Conservation (phyloP, 2,329 filamentous ascomycete genomes). For the Balansia obtecta region DNA sequence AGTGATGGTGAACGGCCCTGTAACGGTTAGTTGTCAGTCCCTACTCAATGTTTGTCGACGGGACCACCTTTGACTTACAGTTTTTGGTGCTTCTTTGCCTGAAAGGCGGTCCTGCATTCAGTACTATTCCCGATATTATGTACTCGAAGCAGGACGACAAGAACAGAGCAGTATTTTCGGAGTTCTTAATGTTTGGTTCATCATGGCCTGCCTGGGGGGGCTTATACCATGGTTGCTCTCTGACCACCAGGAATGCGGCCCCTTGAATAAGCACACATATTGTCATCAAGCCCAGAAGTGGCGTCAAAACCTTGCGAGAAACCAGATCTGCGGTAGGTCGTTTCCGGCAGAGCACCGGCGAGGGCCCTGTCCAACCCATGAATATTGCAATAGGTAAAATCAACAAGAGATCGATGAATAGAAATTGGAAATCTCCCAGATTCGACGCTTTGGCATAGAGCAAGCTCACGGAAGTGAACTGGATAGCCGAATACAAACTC, state of each 20-base stretch:
- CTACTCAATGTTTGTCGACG: not conserved
- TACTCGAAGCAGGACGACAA: conserved; percentile 90
- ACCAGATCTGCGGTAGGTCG: conserved; percentile 86
- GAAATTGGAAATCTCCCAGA: conserved; percentile 92
- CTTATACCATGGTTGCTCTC: conserved; percentile 72
- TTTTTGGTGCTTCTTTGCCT: conserved; percentile 70
- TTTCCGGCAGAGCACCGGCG: conserved; percentile 64
- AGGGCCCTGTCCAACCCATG: conserved; percentile 94
- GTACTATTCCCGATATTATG: conserved; percentile 75
- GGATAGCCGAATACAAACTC: conserved; percentile 97
- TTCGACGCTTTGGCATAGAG: conserved; percentile 90
- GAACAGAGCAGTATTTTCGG: conserved; percentile 86
- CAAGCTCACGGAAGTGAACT: conserved; percentile 95
- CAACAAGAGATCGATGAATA: conserved; percentile 86
- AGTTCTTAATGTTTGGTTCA: conserved; percentile 79
- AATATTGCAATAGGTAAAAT: conserved; percentile 96
- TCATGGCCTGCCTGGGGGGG: conserved; percentile 67
- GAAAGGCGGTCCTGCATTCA: conserved; percentile 88
- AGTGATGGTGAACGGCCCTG: conserved; percentile 74
- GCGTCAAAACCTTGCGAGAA: conserved; percentile 80
- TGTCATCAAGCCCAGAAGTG: conserved; percentile 76
- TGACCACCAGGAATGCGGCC: conserved; percentile 60
- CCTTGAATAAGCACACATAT: conserved; percentile 71
- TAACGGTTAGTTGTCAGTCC: not conserved
- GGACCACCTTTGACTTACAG: conserved; percentile 39